Evolutionary conservation across 305 asterid genomes (phyloP).

Genomic region (Caryopteris hybrid): DNA sequence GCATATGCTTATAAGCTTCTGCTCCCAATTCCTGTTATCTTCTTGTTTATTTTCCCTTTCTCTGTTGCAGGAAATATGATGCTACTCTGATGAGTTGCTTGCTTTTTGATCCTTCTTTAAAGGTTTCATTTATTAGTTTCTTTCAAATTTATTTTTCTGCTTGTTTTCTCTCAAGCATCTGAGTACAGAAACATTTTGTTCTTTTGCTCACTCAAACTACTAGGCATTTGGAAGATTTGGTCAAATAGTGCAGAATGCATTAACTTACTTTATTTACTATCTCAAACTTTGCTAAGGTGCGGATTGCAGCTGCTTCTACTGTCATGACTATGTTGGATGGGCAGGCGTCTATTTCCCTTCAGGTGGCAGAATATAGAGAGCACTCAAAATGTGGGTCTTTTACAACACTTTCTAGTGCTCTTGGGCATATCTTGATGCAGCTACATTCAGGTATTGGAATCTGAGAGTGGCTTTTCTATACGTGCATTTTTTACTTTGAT

Average conservation of each 20-base stretch:
- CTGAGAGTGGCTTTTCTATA: constrained; percentile 2
- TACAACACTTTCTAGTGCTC: constrained; percentile 89
- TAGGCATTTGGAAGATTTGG: constrained; percentile 9
- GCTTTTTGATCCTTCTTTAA: constrained; percentile 74
- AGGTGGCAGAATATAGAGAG: constrained; percentile 84
- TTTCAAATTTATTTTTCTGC: constrained; percentile 2
- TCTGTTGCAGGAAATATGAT: constrained; percentile 65
- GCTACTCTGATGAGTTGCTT: constrained; percentile 84
- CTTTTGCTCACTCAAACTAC: constrained; percentile 11
- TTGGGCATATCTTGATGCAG: constrained; percentile 92
- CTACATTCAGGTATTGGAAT: constrained; percentile 72
- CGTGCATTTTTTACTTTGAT: not conserved
- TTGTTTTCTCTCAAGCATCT: constrained; percentile 12
- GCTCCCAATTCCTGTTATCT: constrained; percentile 1
- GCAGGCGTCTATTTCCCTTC: constrained; percentile 82
- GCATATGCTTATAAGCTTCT: not conserved
- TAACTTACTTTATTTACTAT: not conserved
- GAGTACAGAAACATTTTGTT: not conserved
- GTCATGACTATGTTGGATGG: constrained; percentile 82
- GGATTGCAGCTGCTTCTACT: constrained; percentile 77
- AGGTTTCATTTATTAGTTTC: constrained; percentile 45
- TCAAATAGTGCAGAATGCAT: not conserved
- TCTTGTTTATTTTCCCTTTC: constrained; percentile 8
- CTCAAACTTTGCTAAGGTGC: constrained; percentile 49
- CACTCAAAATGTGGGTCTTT: constrained; percentile 72